These are phyloP conservation scores for Claviceps digitariae DNA, from an alignment of 2,329 filamentous ascomycete species.

Conservation along the genomic window DNA sequence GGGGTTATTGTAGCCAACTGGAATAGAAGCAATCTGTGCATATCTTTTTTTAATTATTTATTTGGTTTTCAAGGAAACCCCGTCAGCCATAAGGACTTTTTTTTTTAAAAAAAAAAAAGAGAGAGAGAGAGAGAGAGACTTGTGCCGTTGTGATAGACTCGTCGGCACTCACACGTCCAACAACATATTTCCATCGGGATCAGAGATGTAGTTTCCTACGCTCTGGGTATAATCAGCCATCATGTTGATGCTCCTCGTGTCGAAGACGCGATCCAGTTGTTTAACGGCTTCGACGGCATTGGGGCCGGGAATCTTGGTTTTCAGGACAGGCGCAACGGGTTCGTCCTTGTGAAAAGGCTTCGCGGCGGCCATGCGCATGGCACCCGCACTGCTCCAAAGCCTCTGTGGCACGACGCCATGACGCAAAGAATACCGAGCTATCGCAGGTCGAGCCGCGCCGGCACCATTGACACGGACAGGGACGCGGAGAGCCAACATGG, in stretches of 20 bases:
- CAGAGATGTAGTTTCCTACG: conserved; percentile 67
- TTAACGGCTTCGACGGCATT: conserved; percentile 54
- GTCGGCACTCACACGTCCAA: conserved; percentile 49
- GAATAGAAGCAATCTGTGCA: conserved; percentile 86
- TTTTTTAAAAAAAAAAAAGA: too few relatives aligned
- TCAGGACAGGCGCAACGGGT: conserved; percentile 37
- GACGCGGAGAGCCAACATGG: conserved; percentile 9
- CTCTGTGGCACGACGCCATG: conserved; percentile 3
- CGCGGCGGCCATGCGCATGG: conserved; percentile 17
- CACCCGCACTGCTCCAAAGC: conserved; percentile 6
- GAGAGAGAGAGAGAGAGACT: too few relatives aligned
- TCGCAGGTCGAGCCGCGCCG: conserved; percentile 4
- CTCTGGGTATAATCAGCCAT: conserved; percentile 62
- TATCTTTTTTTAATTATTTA: conserved; percentile 49
- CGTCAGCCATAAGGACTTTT: too few relatives aligned
- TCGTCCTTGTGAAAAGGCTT: conserved; percentile 33
- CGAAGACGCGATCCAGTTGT: conserved; percentile 66
- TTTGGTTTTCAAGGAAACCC: too few relatives aligned
- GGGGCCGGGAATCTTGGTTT: conserved; percentile 60
- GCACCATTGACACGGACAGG: background rate
- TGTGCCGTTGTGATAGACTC: background rate
- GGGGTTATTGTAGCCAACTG: conserved; percentile 86
- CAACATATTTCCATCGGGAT: conserved; percentile 57
- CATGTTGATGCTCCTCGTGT: conserved; percentile 78
- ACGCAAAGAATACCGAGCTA: conserved; percentile 2